phyloP scores from a whole-genome alignment of 345 rosid species.

The Acer yangbiense region DNA sequence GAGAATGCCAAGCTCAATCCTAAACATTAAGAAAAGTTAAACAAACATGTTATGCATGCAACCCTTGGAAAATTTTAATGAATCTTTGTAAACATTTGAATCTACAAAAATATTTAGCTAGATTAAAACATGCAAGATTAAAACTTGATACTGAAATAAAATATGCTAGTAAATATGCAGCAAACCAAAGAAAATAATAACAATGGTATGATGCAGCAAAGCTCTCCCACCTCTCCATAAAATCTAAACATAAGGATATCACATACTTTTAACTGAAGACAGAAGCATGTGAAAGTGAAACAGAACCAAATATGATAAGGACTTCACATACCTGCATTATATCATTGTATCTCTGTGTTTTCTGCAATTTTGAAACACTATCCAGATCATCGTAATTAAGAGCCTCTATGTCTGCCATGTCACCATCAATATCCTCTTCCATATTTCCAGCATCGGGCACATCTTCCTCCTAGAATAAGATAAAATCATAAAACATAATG shows the following conservation, averaged over 20 bases:
- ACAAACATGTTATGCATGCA: neutral
- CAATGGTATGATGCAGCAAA: neutral
- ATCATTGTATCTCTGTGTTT: constrained; percentile 73
- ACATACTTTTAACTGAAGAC: neutral
- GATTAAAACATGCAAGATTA: neutral
- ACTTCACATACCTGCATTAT: constrained; percentile 65
- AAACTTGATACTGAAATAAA: neutral
- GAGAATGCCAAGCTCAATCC: neutral
- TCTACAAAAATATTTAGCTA: neutral
- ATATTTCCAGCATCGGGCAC: constrained; percentile 59
- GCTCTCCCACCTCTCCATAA: neutral
- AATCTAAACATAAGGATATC: neutral
- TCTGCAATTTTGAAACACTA: constrained; percentile 82
- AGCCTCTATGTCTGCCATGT: constrained; percentile 71
- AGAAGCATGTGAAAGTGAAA: too few species aligned
- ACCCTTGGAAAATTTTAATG: neutral
- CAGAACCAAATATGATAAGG: neutral
- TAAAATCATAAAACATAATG: neutral
- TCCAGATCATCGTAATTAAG: constrained; percentile 87
- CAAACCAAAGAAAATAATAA: neutral
- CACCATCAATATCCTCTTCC: constrained; percentile 84
- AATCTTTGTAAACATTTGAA: neutral
- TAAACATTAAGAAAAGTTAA: too few species aligned
- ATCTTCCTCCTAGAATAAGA: constrained; percentile 60
- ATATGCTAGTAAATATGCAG: neutral